Evolutionary conservation across 352 stramenopile genomes (phyloP).

Genomic region (Blastocystis sp.): DNA sequence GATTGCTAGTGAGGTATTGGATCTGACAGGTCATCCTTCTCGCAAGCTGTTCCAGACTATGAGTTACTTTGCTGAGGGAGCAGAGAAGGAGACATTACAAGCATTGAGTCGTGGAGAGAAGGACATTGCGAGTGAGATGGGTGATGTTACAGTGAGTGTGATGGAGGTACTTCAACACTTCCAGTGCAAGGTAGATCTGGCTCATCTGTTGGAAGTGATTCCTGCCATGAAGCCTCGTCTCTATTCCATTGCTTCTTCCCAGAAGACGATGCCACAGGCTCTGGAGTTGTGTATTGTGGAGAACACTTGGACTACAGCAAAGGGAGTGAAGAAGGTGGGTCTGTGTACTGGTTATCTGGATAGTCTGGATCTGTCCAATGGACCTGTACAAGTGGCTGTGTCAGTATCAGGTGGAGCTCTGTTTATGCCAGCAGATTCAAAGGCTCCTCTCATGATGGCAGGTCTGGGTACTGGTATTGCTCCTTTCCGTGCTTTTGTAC

Average conservation of each 20-base stretch:
- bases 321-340: conserved; percentile 74
- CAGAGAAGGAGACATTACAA: conserved; percentile 68
- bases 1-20: conserved; percentile 74
- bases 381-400: conserved; percentile 71
- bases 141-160: conserved; percentile 69
- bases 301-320: conserved; percentile 76
- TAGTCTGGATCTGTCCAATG: conserved; percentile 67
- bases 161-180: conserved; percentile 75
- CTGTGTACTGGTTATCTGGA: conserved; percentile 86
- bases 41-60: conserved; percentile 78
- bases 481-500: conserved; percentile 79
- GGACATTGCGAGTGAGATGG: conserved; percentile 65
- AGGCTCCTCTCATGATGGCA: conserved; percentile 83
- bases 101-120: not conserved
- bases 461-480: conserved; percentile 79
- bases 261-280: conserved; percentile 75
- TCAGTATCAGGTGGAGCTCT: conserved; percentile 86
- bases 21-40: conserved; percentile 74
- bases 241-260: conserved; percentile 80
- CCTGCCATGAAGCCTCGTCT: conserved; percentile 76
- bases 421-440: too few relatives aligned
- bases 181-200: conserved; percentile 70
- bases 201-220: conserved; percentile 72
- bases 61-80: conserved; percentile 68
- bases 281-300: conserved; percentile 78